A percentile compares a stretch with the other conserved stretches of the same genome.
These are phyloP conservation scores for Alternaria infectoria DNA, from an alignment of 2,329 filamentous ascomycete genomes.

Conservation along the genomic window DNA sequence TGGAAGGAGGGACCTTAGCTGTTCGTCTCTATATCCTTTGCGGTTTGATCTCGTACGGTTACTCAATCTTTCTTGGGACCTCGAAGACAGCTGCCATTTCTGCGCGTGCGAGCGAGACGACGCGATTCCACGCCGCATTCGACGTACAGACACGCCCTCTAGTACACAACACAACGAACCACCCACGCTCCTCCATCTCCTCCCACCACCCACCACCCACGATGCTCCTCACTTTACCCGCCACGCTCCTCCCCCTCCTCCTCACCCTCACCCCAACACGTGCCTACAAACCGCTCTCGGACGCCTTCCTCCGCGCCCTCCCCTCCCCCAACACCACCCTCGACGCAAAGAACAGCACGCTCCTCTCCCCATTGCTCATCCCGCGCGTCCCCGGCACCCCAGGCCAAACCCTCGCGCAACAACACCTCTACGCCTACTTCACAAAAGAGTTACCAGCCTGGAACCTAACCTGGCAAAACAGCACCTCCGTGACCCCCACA, in stretches of 20 bases:
- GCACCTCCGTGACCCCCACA: constrained; percentile 80
- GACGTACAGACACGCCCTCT: neutral
- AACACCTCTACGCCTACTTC: constrained; percentile 88
- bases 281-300: constrained; percentile 70
- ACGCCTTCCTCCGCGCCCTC: constrained; percentile 73
- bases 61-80: neutral
- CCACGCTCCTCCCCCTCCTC: constrained; percentile 18
- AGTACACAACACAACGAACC: neutral
- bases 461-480: constrained; percentile 85
- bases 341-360: constrained; percentile 74
- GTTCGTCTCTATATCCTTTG: neutral
- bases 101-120: neutral
- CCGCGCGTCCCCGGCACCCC: constrained; percentile 88
- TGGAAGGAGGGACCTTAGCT: neutral
- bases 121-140: neutral
- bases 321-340: constrained; percentile 77
- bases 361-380: constrained; percentile 85
- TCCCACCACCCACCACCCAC: constrained; percentile 11
- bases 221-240: neutral
- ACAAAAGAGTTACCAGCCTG: constrained; percentile 74
- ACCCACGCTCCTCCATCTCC: neutral
- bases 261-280: constrained; percentile 18
- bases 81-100: neutral
- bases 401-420: constrained; percentile 73
- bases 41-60: neutral